Evolutionary conservation across 83 land plant genomes (phyloP), one percentile per base, ranked within the genome.

Genomic region (Picea mariana): DNA sequence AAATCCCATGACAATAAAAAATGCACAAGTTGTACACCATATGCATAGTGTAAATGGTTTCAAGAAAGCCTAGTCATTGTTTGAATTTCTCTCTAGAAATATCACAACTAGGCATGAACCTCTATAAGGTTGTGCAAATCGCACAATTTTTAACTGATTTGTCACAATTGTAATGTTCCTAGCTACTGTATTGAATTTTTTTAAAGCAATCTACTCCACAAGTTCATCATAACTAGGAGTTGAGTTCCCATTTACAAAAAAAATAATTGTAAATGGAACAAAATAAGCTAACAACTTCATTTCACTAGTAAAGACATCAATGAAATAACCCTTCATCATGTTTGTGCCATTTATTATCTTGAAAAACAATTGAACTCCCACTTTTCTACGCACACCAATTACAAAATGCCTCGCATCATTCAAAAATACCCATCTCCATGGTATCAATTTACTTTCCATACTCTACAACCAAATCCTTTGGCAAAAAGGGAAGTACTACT

Each of bases 91-190:
- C 68, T 76, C 85, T 61, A 93, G 90, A 40, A 92, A 89, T 3
- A 95, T 87, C 12, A 92, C 88, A 1, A 85, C 95, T 18, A 94
- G 80, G 3, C 98, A 97, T n/a, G 99, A n/a, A n/a, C n/a, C n/a
- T 11, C 84, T 82, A 79, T 86, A 96, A 3, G 99, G 97, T 79
- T 89, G 93, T 5, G 97, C 94, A 81, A 96, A 96, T 67, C 94
- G 97, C 21, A 94, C 99, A 60, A 86, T 69, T 81, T 84, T 87
- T 55, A 94, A 87, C 7, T 97, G 83, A 77, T 90, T 87, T 23
- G 94, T 90, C 24, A 94, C 92, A 66, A 96, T 91, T 2, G 99
- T 83, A 79, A 96, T 88, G 80, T 96, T 97, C 24, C 99, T 97
- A 62, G 94, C 93, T 16, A 86, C 97, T 77, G 90, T 97, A 88